phyloP scores from a whole-genome alignment of 139 green algal species.

The Chlorella sp. region DNA sequence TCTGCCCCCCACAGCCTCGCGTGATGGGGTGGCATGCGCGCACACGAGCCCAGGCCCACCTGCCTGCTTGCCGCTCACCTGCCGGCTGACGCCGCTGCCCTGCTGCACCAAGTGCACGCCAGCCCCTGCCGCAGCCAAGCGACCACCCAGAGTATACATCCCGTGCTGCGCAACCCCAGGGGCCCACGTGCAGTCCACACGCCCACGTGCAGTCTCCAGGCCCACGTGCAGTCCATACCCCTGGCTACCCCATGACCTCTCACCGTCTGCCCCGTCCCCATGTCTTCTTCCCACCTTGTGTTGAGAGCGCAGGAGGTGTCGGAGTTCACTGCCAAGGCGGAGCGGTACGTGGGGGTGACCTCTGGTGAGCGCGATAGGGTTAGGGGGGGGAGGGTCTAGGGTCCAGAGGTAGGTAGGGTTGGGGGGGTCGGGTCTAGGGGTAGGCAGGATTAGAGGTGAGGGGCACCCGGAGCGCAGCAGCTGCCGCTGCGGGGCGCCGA shows the following conservation, averaged over 20 bases:
- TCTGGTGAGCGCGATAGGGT: constrained; percentile 60
- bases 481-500: no score
- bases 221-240: background rate
- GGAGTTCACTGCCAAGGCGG: constrained; percentile 81
- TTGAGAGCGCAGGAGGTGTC: constrained; percentile 87
- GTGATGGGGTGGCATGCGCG: background rate
- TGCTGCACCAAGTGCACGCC: background rate
- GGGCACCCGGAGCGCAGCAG: no score
- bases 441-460: no score
- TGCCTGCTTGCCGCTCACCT: no score
- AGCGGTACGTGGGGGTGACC: constrained; percentile 86
- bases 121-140: background rate
- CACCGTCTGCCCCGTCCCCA: background rate
- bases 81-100: no score
- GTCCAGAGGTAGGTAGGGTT: background rate
- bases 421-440: no score
- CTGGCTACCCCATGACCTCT: background rate
- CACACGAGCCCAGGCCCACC: background rate
- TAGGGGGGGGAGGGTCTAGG: background rate
- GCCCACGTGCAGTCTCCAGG: background rate
- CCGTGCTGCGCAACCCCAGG: no score
- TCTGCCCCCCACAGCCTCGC: background rate
- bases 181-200: background rate
- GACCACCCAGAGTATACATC: no score
- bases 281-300: constrained; percentile 40